phyloP scores from a whole-genome alignment of 805 yeast genomes.

The Sugiyamaella valdiviana region DNA sequence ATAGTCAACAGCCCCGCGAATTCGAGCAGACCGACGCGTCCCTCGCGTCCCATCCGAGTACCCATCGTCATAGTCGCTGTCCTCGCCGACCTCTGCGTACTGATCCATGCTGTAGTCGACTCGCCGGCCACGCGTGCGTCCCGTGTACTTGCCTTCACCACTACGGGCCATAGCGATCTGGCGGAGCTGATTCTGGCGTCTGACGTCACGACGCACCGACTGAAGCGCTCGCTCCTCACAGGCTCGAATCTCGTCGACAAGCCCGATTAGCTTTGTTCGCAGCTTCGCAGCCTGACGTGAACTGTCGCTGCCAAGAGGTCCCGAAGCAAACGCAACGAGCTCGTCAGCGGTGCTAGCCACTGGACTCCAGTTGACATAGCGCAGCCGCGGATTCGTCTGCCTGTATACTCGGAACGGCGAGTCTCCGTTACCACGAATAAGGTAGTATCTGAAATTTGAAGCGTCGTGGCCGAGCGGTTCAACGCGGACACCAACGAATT shows the following conservation, averaged over 20 bases:
- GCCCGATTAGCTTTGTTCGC: constrained; percentile 1
- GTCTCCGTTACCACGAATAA: constrained; percentile 24
- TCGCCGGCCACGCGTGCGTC: constrained; percentile 30
- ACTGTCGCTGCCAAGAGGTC: background rate
- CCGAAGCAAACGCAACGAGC: constrained; percentile 17
- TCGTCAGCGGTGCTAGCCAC: constrained; percentile 28
- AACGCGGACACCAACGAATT: background rate
- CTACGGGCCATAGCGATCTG: constrained; percentile 19
- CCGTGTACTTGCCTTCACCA: constrained; percentile 28
- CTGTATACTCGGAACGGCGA: constrained; percentile 32
- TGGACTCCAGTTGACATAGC: constrained; percentile 31
- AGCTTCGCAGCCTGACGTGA: constrained; percentile 5
- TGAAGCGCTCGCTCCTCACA: constrained; percentile 7
- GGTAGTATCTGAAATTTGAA: constrained; percentile 19
- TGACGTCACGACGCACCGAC: constrained; percentile 5
- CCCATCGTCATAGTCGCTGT: constrained; percentile 8
- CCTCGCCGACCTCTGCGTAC: constrained; percentile 6
- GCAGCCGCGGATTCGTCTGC: constrained; percentile 29
- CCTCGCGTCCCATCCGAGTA: constrained; percentile 3
- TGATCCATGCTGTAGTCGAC: constrained; percentile 25
- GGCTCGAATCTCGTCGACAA: constrained; percentile 14
- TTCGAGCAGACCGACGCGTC: constrained; percentile 13
- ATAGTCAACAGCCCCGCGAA: constrained; percentile 5
- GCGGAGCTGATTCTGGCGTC: constrained; percentile 16
- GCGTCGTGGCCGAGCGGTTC: constrained; percentile 20